Evolutionary conservation across 225 moss, liverwort and hornwort species (phyloP).

Genomic region (Straminergon stramineum): DNA sequence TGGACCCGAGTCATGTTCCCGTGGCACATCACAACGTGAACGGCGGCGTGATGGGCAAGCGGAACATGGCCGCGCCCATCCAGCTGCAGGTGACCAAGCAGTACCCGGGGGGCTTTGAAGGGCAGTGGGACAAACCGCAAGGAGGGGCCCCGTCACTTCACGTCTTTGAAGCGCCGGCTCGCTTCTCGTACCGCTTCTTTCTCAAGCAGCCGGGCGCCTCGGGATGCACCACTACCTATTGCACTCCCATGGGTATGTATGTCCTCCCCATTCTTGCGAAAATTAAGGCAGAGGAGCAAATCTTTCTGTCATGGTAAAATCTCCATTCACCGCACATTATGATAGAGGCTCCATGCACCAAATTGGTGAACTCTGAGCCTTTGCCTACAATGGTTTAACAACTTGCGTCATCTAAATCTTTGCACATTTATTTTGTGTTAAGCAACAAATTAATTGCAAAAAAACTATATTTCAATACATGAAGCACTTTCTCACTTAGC

Average conservation of each 20-base stretch:
- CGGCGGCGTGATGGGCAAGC: slow-evolving; percentile 74
- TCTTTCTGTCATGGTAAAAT: background rate
- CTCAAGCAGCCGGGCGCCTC: slow-evolving; percentile 43
- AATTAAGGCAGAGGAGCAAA: background rate
- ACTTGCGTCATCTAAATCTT: background rate
- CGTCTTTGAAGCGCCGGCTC: slow-evolving; percentile 59
- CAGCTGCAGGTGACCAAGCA: slow-evolving; percentile 48
- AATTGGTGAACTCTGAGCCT: background rate
- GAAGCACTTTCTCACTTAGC: background rate
- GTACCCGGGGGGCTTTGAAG: slow-evolving; percentile 49
- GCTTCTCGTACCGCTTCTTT: slow-evolving; percentile 62
- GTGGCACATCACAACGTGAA: slow-evolving; percentile 91
- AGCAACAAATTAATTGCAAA: background rate
- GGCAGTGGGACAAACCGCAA: slow-evolving; percentile 41
- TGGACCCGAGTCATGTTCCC: slow-evolving; percentile 71
- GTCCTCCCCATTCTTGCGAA: background rate
- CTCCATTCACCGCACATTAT: background rate
- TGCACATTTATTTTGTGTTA: background rate
- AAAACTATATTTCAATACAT: no score
- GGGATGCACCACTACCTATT: slow-evolving; percentile 69
- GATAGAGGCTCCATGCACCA: background rate
- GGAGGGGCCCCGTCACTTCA: slow-evolving; percentile 49
- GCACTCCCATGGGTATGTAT: slow-evolving; percentile 58
- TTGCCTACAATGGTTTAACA: background rate
- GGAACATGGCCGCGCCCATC: slow-evolving; percentile 43